phyloP scores from a whole-genome alignment of 768 basidiomycete species.

The Mycena olivaceomarginata region DNA sequence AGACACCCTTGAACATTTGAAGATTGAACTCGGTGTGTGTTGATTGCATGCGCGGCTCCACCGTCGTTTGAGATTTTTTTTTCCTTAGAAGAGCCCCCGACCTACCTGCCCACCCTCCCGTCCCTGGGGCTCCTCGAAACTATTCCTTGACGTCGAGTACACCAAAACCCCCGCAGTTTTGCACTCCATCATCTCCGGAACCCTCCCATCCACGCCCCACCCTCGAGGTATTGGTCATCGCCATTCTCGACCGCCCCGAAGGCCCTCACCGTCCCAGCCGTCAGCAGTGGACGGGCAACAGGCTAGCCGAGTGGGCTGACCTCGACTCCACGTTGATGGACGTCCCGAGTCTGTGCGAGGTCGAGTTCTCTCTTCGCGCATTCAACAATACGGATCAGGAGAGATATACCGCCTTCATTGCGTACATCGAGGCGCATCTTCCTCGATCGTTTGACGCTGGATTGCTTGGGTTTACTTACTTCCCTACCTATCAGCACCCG shows the following conservation, averaged over 20 bases:
- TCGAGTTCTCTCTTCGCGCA: constrained; percentile 6
- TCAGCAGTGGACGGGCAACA: neutral
- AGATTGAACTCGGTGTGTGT: constrained; percentile 15
- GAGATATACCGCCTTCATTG: neutral
- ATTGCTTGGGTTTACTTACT: neutral
- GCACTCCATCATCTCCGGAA: constrained; percentile 6
- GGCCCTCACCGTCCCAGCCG: constrained; percentile 1
- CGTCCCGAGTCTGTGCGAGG: constrained; percentile 2
- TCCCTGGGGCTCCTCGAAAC: neutral
- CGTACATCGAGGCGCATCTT: neutral
- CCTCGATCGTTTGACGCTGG: neutral
- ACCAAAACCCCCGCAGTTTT: neutral
- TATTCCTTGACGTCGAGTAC: constrained; percentile 11
- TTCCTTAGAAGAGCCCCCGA: constrained; percentile 1
- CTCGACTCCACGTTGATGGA: constrained; percentile 13
- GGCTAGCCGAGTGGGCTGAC: neutral
- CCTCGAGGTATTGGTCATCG: constrained; percentile 6
- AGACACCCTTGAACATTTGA: neutral
- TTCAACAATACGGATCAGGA: neutral
- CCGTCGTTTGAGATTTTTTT: neutral
- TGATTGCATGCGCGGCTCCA: too few relatives aligned
- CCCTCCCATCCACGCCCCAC: constrained; percentile 5
- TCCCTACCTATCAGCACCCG: neutral
- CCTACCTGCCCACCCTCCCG: constrained; percentile 11
- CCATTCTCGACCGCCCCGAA: constrained; percentile 6